These are phyloP conservation scores for Pseudopithomyces maydicus DNA, from an alignment of 2,329 filamentous ascomycete species.

Conservation along the genomic window DNA sequence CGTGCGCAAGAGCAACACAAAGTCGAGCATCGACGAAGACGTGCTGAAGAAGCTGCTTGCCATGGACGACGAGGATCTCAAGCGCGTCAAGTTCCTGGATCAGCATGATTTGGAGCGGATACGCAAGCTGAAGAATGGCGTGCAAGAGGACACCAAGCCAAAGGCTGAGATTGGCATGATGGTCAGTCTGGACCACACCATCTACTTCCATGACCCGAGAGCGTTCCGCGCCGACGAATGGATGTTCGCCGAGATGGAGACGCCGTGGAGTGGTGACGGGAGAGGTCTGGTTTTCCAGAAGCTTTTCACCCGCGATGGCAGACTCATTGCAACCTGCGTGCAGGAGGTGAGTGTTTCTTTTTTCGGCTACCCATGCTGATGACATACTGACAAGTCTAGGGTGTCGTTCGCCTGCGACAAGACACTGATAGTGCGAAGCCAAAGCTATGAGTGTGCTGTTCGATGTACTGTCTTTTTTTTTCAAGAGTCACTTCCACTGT, in stretches of 20 bases:
- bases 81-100: conserved; percentile 50
- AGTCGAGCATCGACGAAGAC: conserved; percentile 48
- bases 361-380: neutral
- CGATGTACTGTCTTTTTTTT: neutral
- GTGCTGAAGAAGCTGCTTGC: conserved; percentile 51
- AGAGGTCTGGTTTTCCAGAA: conserved; percentile 76
- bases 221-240: conserved; percentile 65
- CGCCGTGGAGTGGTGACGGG: conserved; percentile 79
- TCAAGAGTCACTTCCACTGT: neutral
- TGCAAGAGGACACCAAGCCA: conserved; percentile 54
- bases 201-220: conserved; percentile 60
- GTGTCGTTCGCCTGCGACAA: conserved; percentile 22
- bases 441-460: conserved; percentile 15
- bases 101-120: conserved; percentile 57
- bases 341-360: conserved; percentile 65
- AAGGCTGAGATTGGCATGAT: conserved; percentile 77
- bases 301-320: conserved; percentile 74
- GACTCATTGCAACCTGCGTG: conserved; percentile 75
- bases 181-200: conserved; percentile 76
- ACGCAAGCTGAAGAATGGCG: conserved; percentile 43
- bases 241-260: conserved; percentile 82
- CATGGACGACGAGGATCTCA: conserved; percentile 51
- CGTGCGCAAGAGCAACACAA: conserved; percentile 41
- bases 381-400: conserved; percentile 10
- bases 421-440: conserved; percentile 12